Base-by-base conservation (phyloP, 306 rosid genomes). In the Herpetospermum pedunculosum region DNA sequence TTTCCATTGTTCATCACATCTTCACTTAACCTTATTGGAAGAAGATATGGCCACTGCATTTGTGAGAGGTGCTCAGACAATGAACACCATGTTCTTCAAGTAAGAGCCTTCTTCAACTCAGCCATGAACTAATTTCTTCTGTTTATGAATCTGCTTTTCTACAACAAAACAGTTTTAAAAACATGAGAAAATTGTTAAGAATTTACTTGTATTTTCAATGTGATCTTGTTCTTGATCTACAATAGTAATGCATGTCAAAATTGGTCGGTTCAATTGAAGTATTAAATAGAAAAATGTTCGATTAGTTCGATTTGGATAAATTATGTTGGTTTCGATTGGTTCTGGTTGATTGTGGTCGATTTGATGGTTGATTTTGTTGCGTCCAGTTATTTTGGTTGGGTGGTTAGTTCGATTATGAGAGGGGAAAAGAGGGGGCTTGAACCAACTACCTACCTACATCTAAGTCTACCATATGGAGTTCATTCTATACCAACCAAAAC, bases 61-160 rank as follows among this genome's bases (percentile, higher is more conserved):
- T 67, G 76, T 68, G 21, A 74, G 78, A 64, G 76, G 78, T 11
- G 69, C 79, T 6, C 82, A 74, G 23, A 57, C 82, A 7, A 54
- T 74, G 47, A 79, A 79, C 75, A 30, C 78, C 76, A 75, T 75
- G 79, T 53, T 74, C 59, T 28, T 68, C 79, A 79, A 79, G 70
- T 79, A 74, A 75, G 82, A 9, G 2, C 50, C n/a, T 5, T 19
- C n/a, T 10, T 47, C 54, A 48, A 47, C 13, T 73, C 34, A 40
- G 13, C 34, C 48, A 53, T 58, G 10, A 9, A 7, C 40, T 16
- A 3, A 5, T 14, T 60, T 35, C 10, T 35, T 11, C 26, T 40
- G 28, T 6, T 35, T 43, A 23, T 38, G 49, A 38, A 4, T 65
- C 46, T 65, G 50, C 38, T 38, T 38, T 3, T 38, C 48, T 38